These are phyloP conservation scores for Picea sitchensis DNA, from an alignment of 75 land plant genomes.

Conservation along the genomic window DNA sequence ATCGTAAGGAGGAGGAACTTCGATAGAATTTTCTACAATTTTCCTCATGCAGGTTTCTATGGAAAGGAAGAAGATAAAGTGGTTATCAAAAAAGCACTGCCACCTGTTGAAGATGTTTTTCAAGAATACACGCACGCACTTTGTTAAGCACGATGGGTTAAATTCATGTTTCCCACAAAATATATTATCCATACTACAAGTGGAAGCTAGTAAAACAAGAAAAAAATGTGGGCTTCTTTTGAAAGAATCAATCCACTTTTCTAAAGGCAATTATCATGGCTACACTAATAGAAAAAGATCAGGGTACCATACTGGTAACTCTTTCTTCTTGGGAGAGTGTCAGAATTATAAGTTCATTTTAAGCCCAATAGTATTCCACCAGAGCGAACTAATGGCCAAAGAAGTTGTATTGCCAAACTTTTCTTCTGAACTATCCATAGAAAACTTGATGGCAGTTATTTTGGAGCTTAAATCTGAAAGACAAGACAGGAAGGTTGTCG, in stretches of 20 bases:
- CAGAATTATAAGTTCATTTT: too few species aligned
- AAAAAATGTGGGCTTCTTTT: too few species aligned
- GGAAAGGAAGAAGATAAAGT: conserved; percentile 18
- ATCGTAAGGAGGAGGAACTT: conserved; percentile 23
- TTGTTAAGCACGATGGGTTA: conserved; percentile 40
- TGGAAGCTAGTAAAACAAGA: too few species aligned
- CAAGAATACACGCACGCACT: too few species aligned
- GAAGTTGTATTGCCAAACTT: too few species aligned
- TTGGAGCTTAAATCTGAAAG: conserved; percentile 71
- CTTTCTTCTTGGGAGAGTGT: too few species aligned
- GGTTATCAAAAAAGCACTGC: conserved; percentile 21
- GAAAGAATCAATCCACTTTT: conserved; percentile 24
- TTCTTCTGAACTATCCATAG: conserved; percentile 13
- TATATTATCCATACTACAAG: too few species aligned
- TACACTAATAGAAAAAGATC: conserved; percentile 46
- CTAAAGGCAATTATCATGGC: conserved; percentile 37
- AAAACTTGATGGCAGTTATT: conserved; percentile 27
- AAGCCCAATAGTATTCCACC: too few species aligned
- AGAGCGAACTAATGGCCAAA: conserved; percentile 17
- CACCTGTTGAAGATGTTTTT: conserved; percentile 26
- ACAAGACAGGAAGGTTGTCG: conserved; percentile 52
- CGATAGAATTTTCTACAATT: conserved; percentile 41
- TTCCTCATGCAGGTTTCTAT: too few species aligned
- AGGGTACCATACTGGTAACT: too few species aligned
- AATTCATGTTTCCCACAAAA: too few species aligned